Base-by-base conservation (phyloP, 106 monocot genomes). In the Amphibolis antarctica region DNA sequence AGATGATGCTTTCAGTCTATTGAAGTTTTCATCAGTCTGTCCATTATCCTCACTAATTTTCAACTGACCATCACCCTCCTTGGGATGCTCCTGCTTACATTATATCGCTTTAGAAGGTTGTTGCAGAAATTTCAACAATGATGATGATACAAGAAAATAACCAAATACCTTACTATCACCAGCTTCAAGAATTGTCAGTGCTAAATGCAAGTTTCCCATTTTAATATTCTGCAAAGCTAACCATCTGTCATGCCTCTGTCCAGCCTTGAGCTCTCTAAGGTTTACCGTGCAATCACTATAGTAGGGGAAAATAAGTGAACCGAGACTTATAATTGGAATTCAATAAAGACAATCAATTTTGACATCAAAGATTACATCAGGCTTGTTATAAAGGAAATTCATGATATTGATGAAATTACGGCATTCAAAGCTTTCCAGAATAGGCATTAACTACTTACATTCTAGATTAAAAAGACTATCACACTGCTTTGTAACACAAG, bases 191-290 rank as follows among this genome's bases (percentile, higher is more conserved):
- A 94, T 62, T 36, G 96, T 98, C 53, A 98, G 58, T 53, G 86
- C 90, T 12, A 98, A 47, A 60, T 76, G 96, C 53, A 90, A 56
- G 53, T 78, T 84, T 71, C 96, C 96, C 74, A 63, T 82, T 55
- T 87, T 90, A 42, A 90, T 70, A 47, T 90, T 82, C 46, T 70
- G 52, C 44, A 98, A 55, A 18, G 77, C 19, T 31, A 91, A 14
- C 96, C 96, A 98, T 50, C 74, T 79, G 42, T 98, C 96, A 79
- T 98, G 83, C 65, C 90, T 84, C 50, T 75, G 76, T 48, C 96
- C 90, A 60, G 78, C 90, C 59, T 74, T 80, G 17, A 82, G 55
- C 0, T 85, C 74, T 46, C 78, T 73, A 27, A 86, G 69, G 54
- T 82, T 70, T 23, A 98, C 60, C 28, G 62, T 55, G 60, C 84